phyloP scores from a whole-genome alignment of 2,329 filamentous ascomycete genomes.

The Neofusicoccum parvum region DNA sequence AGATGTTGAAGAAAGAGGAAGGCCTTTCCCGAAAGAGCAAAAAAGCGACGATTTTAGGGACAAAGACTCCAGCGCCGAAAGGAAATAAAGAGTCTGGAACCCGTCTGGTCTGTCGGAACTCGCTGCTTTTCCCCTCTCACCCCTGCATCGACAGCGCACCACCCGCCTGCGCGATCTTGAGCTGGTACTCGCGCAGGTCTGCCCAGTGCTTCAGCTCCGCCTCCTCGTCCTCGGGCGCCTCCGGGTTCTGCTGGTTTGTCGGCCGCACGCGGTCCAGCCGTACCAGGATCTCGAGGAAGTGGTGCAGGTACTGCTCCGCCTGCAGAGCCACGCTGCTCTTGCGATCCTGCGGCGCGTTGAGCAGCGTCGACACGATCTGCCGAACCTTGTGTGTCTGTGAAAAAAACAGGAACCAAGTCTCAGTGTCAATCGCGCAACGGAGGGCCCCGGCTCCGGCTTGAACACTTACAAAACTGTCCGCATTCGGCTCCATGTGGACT shows the following conservation, averaged over 20 bases:
- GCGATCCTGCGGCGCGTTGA: conserved; percentile 61
- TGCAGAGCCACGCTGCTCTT: conserved; percentile 57
- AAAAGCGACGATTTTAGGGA: background rate
- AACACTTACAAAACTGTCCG: conserved; percentile 62
- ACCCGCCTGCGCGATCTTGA: conserved; percentile 68
- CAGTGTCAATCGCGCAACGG: conserved; percentile 5
- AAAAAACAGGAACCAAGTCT: conserved; percentile 20
- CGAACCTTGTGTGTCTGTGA: conserved; percentile 77
- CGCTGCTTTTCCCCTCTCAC: background rate
- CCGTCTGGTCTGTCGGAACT: background rate
- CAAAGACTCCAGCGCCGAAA: conserved; percentile 2
- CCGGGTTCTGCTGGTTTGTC: conserved; percentile 20
- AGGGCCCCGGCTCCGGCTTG: background rate
- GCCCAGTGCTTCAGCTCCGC: conserved; percentile 77
- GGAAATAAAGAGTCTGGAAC: background rate
- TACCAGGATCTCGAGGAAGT: conserved; percentile 74
- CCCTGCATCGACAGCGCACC: conserved; percentile 38
- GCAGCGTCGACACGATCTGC: conserved; percentile 77
- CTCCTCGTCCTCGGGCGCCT: conserved; percentile 62
- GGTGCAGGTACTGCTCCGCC: conserved; percentile 70
- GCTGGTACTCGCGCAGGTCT: conserved; percentile 75
- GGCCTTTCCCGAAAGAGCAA: background rate
- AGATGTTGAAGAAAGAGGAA: background rate
- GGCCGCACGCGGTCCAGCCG: conserved; percentile 32
- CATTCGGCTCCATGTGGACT: conserved; percentile 78